A percentile compares a stretch with the other conserved stretches of the same genome.
Conservation (phyloP, 495 filamentous ascomycete genomes). For the Mytilinidion resinicola region DNA sequence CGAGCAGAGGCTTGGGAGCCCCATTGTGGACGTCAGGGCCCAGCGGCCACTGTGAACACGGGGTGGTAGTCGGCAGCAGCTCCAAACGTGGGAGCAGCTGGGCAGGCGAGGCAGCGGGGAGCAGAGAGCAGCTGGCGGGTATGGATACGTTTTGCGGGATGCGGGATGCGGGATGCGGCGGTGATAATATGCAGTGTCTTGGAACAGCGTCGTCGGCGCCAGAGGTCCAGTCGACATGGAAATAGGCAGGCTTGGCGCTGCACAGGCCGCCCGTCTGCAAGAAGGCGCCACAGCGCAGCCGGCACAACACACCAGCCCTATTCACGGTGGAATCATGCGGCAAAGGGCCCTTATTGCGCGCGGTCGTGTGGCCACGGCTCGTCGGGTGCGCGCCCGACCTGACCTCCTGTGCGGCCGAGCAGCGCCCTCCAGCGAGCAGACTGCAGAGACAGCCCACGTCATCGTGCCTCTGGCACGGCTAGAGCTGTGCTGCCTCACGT, state of each 20-base stretch:
- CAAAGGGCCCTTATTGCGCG: no score
- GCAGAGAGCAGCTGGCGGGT: not conserved
- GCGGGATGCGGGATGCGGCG: not conserved
- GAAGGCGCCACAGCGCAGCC: not conserved
- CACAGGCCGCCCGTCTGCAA: not conserved
- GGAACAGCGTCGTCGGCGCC: conserved; percentile 4
- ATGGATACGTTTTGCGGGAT: not conserved
- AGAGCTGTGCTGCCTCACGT: no score
- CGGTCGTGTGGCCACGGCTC: no score
- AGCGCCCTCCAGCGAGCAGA: no score
- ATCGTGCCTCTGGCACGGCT: no score
- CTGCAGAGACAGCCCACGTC: no score
- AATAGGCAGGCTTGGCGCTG: not conserved
- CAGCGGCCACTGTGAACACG: conserved; percentile 14
- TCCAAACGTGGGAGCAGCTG: not conserved
- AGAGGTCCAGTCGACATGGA: no score
- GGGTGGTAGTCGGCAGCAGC: conserved; percentile 1
- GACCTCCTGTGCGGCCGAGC: no score
- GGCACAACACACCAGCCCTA: not conserved
- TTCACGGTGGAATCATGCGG: no score
- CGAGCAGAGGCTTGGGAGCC: conserved; percentile 24
- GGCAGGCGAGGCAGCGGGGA: not conserved
- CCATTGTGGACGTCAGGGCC: conserved; percentile 27
- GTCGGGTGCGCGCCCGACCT: no score
- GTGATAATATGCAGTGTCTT: conserved; percentile 21